These are phyloP conservation scores for Rhizoclosmatium sp. DNA, from an alignment of 192 early-diverging fungal genomes.

Conservation along the genomic window DNA sequence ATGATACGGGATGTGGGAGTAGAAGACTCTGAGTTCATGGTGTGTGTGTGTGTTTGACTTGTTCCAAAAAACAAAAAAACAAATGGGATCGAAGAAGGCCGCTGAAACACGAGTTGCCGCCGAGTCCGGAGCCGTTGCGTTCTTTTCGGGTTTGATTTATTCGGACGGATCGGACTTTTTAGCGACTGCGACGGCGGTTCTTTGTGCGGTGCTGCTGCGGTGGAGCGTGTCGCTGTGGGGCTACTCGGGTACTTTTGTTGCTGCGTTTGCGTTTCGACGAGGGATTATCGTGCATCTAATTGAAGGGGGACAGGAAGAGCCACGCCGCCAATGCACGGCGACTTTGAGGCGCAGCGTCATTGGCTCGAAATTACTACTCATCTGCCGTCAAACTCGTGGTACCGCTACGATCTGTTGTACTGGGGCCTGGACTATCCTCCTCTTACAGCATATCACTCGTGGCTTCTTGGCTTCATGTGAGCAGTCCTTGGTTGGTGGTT, in stretches of 20 bases:
- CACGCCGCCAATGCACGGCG: constrained; percentile 84
- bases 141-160: neutral
- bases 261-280: neutral
- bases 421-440: constrained; percentile 99
- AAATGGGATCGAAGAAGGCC: neutral
- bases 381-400: constrained; percentile 83
- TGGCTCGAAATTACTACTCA: constrained; percentile 96
- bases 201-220: constrained; percentile 26
- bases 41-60: neutral
- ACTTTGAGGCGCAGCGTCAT: constrained; percentile 98
- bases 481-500: neutral
- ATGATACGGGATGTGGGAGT: constrained; percentile 74
- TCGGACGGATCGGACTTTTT: neutral
- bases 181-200: neutral
- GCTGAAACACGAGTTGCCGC: neutral
- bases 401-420: constrained; percentile 85
- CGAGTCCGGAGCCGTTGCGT: neutral
- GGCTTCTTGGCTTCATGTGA: constrained; percentile 75
- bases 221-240: constrained; percentile 26
- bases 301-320: neutral
- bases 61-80: constrained; percentile 36
- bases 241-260: constrained; percentile 15
- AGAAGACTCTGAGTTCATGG: neutral
- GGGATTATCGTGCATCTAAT: neutral
- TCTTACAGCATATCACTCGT: constrained; percentile 92